Base-by-base conservation (phyloP, 805 yeast genomes). In the Candida piceae region DNA sequence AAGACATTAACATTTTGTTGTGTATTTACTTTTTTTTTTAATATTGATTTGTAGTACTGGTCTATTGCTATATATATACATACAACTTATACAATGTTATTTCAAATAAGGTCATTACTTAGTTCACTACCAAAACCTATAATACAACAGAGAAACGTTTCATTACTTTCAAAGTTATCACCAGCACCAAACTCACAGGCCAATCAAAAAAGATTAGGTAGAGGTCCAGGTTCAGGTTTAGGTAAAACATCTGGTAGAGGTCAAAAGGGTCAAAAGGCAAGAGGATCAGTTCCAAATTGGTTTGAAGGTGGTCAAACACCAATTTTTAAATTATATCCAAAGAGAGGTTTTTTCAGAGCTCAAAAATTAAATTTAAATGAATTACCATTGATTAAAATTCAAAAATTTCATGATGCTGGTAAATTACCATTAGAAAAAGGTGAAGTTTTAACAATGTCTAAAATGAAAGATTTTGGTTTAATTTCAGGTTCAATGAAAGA, bases 241-340 rank as follows among this genome's bases (percentile, higher is more conserved):
- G 98, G 98, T 67, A 89, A 90, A 63, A 93, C 97, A 4, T 78
- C 97, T 6, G 95, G 96, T 33, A 75, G 97, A 61, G 98, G 98
- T 70, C 95, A 86, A 55, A 93, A 93, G 67, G 98, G 98, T 77
- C 97, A 90, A 61, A 90, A 90, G 66, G 96, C 97, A 9, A 78
- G 97, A 64, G 84, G 90, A 26, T 76, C 80, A 29, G 90, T 90
- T 21, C 90, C 88, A 39, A 76, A 83, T 41, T 86, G 95, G 90
- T 87, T 90, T 58, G 98, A 93, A 69, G 98, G 98, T 77, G 97
- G 98, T 59, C 98, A 93, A 60, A 93, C 97, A 2, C 97, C 97
- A 18, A 78, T 82, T 56, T 78, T 78, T 61, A 75, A 84, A 62
- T 66, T 84, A 48, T 79, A 86, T 63, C 95, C 97, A 48, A 90